Evolutionary conservation across 148 eudicot genomes (phyloP).

Genomic region (Rheum nobile): DNA sequence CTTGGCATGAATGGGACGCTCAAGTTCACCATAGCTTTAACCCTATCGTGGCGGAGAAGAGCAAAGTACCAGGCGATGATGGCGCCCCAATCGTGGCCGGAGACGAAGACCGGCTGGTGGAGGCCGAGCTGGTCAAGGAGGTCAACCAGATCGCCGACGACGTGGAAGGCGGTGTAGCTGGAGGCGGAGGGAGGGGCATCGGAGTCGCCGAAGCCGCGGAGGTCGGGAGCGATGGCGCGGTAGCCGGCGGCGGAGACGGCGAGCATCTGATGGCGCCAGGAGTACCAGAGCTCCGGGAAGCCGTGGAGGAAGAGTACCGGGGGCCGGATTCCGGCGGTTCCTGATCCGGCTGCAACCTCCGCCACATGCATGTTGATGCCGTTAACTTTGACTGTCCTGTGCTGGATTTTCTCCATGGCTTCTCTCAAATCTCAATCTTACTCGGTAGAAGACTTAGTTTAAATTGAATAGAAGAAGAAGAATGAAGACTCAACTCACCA

Average conservation of each 20-base stretch:
- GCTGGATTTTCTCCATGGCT: slow-evolving; percentile 34
- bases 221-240: slow-evolving; percentile 47
- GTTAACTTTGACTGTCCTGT: slow-evolving; percentile 25
- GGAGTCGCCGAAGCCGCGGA: slow-evolving; percentile 52
- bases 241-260: slow-evolving; percentile 26
- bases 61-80: slow-evolving; percentile 33
- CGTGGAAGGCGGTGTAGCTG: slow-evolving; percentile 31
- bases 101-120: slow-evolving; percentile 27
- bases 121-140: slow-evolving; percentile 28
- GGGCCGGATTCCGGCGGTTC: neutral
- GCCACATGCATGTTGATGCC: slow-evolving; percentile 49
- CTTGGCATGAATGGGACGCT: slow-evolving; percentile 36
- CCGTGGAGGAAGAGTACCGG: slow-evolving; percentile 45
- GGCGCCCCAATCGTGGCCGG: slow-evolving; percentile 59
- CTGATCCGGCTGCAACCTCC: slow-evolving; percentile 11
- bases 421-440: no score
- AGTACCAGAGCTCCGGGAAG: slow-evolving; percentile 46
- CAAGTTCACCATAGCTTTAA: slow-evolving; percentile 33
- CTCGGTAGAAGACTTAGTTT: no score
- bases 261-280: slow-evolving; percentile 51
- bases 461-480: no score
- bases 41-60: slow-evolving; percentile 30
- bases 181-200: slow-evolving; percentile 24
- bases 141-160: slow-evolving; percentile 41
- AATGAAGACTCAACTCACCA: no score